These are phyloP conservation scores for Sporothrix protearum DNA, from an alignment of 2,329 filamentous ascomycete species.

Conservation along the genomic window DNA sequence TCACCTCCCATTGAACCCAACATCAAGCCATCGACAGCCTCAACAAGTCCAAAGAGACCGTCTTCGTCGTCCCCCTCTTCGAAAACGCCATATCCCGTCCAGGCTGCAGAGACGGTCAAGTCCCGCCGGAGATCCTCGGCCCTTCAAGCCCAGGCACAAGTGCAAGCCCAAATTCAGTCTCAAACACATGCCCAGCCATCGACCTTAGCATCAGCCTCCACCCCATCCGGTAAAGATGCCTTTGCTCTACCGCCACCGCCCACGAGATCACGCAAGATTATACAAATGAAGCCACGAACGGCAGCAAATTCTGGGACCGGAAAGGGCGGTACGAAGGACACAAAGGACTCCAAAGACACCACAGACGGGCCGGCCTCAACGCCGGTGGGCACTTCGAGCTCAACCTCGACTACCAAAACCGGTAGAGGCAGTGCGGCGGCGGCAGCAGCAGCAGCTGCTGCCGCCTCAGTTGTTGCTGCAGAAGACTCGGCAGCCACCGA, in stretches of 20 bases:
- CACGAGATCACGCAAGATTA: conserved; percentile 89
- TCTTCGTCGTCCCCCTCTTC: conserved; percentile 10
- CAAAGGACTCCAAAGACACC: conserved; percentile 12
- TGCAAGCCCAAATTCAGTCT: conserved; percentile 1
- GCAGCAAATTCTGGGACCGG: conserved; percentile 29
- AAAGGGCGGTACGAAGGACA: background rate
- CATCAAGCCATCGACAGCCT: background rate
- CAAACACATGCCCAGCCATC: background rate
- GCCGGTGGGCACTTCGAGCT: conserved; percentile 17
- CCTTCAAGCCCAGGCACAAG: conserved; percentile 26
- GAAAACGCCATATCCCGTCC: conserved; percentile 23
- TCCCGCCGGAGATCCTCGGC: conserved; percentile 48
- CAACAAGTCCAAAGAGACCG: background rate
- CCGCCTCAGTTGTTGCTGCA: background rate
- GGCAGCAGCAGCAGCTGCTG: background rate
- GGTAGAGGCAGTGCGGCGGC: conserved; percentile 11
- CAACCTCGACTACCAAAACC: conserved; percentile 4
- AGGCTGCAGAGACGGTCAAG: conserved; percentile 47
- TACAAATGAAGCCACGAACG: conserved; percentile 81
- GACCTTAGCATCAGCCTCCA: conserved; percentile 39
- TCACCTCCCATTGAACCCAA: conserved; percentile 31
- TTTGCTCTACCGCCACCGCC: conserved; percentile 89
- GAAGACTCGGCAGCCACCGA: conserved; percentile 2
- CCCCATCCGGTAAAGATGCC: conserved; percentile 55
- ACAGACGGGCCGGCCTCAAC: conserved; percentile 28